These are phyloP conservation scores for Lactarius hatsudake DNA, from an alignment of 768 basidiomycete genomes.

Conservation along the genomic window DNA sequence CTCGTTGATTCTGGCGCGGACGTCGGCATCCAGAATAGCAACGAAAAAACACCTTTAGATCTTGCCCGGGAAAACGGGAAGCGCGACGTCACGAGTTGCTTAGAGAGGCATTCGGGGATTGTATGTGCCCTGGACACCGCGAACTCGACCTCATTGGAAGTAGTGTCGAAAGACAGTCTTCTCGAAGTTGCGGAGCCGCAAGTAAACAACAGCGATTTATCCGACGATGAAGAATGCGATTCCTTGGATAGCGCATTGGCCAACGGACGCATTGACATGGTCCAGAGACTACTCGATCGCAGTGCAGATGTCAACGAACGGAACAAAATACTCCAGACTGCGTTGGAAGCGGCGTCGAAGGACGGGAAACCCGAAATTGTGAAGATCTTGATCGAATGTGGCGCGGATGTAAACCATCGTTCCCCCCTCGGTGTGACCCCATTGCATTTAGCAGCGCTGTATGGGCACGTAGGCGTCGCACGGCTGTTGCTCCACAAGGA, in stretches of 20 bases:
- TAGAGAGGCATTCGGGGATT: neutral
- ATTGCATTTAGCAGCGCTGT: neutral
- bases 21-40: neutral
- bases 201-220: no score
- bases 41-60: neutral
- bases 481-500: neutral
- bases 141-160: no score
- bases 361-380: neutral
- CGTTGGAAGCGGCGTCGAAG: neutral
- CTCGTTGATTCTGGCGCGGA: neutral
- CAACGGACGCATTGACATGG: neutral
- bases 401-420: neutral
- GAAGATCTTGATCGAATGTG: neutral
- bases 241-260: neutral
- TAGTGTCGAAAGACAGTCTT: no score
- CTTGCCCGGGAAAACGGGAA: neutral
- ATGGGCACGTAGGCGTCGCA: neutral
- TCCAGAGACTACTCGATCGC: neutral
- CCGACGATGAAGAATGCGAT: neutral
- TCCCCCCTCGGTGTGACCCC: no score
- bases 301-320: neutral
- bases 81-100: neutral
- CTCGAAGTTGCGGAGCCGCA: no score
- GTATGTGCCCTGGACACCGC: no score
- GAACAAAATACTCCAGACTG: neutral